Evolutionary conservation across 2,329 filamentous ascomycete species (phyloP), one percentile per base, ranked within the genome.

Genomic region (Lachnellula suecica): DNA sequence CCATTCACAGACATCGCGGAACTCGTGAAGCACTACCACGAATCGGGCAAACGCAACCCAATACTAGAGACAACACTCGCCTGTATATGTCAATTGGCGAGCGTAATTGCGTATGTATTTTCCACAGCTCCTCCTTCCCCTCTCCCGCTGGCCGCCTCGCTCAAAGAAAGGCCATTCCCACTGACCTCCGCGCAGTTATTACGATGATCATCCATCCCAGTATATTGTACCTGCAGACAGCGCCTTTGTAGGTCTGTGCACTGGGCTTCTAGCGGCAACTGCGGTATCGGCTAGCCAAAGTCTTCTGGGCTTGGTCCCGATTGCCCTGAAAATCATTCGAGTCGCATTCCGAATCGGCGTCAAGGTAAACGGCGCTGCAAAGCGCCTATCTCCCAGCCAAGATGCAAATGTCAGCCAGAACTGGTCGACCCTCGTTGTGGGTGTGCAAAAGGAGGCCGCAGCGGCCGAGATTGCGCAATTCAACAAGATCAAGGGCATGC

Each of bases 301-400:
- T 49, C 41, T 53, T 4, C 25, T 59, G 5, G 61, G 66, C 15
- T 56, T 67, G 15, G 44, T 66, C 20, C 57, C 60, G 4, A 29
- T 52, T n/a, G 65, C 61, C 15, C 53, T 67, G 24, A 53, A 63
- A 22, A 54, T 58, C 5, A 59, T 66, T 7, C 43, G 51, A 15
- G 51, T 61, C n/a, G 57, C 62, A 6, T 67, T 67, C 43, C 49
- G 65, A 22, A 56, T 60, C 2, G 65, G 62, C 42, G 42, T 61
- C 22, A 47, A 41, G 13, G 37, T 41, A 15, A 20, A 41, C 41
- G 34, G 49, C 15, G 31, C 38, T 44, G 42, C 27, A 37, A 27
- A 47, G 27, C 11, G 31, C 29, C 15, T 35, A 23, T 47, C 44
- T 10, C 23, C 27, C 23, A 47, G 44, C 13, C 8, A 35, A 23